Percentiles rank a stretch among this genome's conserved stretches.
Conservation (phyloP, 768 basidiomycete genomes). For the Obba rivulosa region DNA sequence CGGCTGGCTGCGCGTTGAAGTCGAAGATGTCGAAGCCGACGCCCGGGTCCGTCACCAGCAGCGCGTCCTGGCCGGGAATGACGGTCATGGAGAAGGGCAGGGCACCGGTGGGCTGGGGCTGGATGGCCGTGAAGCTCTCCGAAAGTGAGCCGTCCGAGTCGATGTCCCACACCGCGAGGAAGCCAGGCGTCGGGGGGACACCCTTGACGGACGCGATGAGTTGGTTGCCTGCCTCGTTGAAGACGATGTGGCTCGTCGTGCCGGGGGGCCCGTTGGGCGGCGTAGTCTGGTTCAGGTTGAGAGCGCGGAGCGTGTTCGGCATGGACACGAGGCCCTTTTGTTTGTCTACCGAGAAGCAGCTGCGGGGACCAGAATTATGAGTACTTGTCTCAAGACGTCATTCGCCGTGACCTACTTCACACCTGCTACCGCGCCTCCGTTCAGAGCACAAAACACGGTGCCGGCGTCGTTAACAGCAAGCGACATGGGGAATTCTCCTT, state of each 20-base stretch:
- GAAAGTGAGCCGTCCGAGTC: constrained; percentile 40
- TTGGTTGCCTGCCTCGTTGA: constrained; percentile 38
- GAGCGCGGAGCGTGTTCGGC: constrained; percentile 35
- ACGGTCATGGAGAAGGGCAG: constrained; percentile 44
- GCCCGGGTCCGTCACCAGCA: constrained; percentile 24
- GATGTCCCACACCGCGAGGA: constrained; percentile 47
- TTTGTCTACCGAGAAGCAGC: constrained; percentile 41
- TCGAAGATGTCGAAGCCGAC: constrained; percentile 27
- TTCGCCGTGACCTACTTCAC: constrained; percentile 26
- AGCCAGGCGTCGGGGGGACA: constrained; percentile 40
- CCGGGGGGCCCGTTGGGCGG: constrained; percentile 45
- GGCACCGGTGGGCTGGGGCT: constrained; percentile 35
- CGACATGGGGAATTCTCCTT: constrained; percentile 24
- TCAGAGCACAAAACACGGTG: constrained; percentile 24
- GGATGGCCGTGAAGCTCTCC: constrained; percentile 30
- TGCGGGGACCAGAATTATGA: constrained; percentile 8
- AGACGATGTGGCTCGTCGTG: constrained; percentile 39
- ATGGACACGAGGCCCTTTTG: constrained; percentile 35
- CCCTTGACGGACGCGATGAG: constrained; percentile 48
- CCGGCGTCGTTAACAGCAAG: constrained; percentile 16
- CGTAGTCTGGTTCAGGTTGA: constrained; percentile 45
- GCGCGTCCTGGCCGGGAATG: constrained; percentile 25
- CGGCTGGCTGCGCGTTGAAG: constrained; percentile 18
- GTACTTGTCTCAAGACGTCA: background rate
- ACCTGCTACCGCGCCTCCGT: constrained; percentile 39